Conservation (phyloP, 108 stramenopile genomes). For the Fistulifera solaris region DNA sequence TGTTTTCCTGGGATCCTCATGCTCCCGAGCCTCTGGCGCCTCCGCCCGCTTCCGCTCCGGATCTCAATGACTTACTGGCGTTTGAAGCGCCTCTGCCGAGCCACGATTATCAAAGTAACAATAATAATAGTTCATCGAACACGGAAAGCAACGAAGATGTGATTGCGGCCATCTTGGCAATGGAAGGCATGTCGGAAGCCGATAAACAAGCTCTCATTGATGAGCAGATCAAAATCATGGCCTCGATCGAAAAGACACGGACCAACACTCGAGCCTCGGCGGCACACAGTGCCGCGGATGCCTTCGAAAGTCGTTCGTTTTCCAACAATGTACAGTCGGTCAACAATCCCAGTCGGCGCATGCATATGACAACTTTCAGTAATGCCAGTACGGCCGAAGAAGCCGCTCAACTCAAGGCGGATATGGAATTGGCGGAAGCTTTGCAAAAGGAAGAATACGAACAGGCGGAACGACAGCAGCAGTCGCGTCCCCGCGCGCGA, state of each 20-base stretch:
- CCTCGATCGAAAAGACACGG: constrained; percentile 42
- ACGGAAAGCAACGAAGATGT: constrained; percentile 2
- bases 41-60: constrained; percentile 32
- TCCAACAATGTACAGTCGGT: neutral
- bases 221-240: constrained; percentile 68
- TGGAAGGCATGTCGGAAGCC: constrained; percentile 18
- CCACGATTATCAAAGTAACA: too few relatives aligned
- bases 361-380: neutral
- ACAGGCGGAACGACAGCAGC: constrained; percentile 12
- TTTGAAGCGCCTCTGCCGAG: constrained; percentile 7
- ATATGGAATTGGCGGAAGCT: constrained; percentile 66
- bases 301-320: constrained; percentile 32
- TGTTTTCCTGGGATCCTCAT: constrained; percentile 2
- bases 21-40: constrained; percentile 9
- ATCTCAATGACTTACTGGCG: constrained; percentile 7
- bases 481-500: neutral
- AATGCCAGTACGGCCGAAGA: neutral
- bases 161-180: constrained; percentile 2
- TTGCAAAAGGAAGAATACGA: constrained; percentile 70
- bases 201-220: constrained; percentile 58
- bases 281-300: constrained; percentile 14
- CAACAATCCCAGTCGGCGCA: constrained; percentile 6
- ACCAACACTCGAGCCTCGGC: constrained; percentile 40
- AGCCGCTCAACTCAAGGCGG: constrained; percentile 54
- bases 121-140: too few relatives aligned